Base-by-base conservation (phyloP, 129 eudicot species). In the Heracleum sosnowskyi region DNA sequence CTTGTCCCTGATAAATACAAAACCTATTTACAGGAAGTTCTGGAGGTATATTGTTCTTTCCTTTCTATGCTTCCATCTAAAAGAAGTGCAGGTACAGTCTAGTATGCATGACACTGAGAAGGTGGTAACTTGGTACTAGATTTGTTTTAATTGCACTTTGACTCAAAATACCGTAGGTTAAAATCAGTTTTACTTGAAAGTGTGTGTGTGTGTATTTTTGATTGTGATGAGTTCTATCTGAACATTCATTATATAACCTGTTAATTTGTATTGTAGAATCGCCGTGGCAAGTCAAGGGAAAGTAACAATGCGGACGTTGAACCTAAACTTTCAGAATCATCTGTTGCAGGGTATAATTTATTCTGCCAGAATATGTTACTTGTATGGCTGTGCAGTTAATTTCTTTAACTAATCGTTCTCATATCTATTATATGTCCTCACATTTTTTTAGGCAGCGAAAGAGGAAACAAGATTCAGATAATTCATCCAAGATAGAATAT, bases 231-330 rank as follows among this genome's bases (percentile, higher is more conserved):
- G 55, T n/a, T 41, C 34, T 22, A 7, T 70, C 12, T 74, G 9
- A 57, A 70, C 51, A 42, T 11, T 55, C 16, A 39, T 20, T 8
- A 60, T 26, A 45, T 47, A 57, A 47, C 57, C 75, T 77, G 31
- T 33, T 51, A 70, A 70, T 73, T 79, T 51, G 46, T 76, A 66
- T 80, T 84, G 81, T 92, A 96, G 99, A 96, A 90, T 79, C 97
- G 95, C 73, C 96, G 88, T 79, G 92, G 95, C 70, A 96, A 88
- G 87, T 40, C 87, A 18, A 85, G 86, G 76, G 96, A 90, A 80
- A 81, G 73, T 34, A 86, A 45, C 44, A 60, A 80, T 74, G 51
- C 79, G 9, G 87, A 85, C 60, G 75, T 76, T 12, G 90, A 82
- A 62, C 74, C 82, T 46, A 84, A 85, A 73, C 49, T 11, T 84